Evolutionary conservation across 768 basidiomycete genomes (phyloP), one percentile per base, ranked within the genome.

Genomic region (Boletus tomentosulus): DNA sequence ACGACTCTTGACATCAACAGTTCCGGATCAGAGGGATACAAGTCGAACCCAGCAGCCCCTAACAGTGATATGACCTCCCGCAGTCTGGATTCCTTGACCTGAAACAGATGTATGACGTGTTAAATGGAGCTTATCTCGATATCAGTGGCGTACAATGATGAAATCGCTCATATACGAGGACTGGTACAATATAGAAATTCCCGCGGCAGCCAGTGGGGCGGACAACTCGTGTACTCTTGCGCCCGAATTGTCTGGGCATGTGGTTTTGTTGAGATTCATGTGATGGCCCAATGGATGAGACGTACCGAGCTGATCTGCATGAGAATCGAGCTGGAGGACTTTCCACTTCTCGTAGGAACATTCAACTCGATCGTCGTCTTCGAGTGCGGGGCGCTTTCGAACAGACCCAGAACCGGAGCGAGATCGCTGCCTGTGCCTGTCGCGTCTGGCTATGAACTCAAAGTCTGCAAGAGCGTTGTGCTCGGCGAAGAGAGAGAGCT

Each of bases 131-230:
- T 35, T 13, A 48, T 35, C 24, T 10, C 15, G 22, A n/a, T 28
- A 34, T 34, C 12, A 28, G 31, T 37, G 53, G 72, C 85, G 59
- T 62, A 89, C 87, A 58, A 91, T 84, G 53, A 91, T 87, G 64
- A 86, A 90, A 68, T 91, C 89, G 60, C 86, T 84, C 79, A 82
- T 83, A 67, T 91, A 90, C 3, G 87, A 87, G 6, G 86, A 88
- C 64, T 89, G 86, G 67, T 91, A 92, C 13, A 91, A 73, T 46
- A 92, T 91, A 31, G 86, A 87, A 35, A 92, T 89, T 3, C 87
- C 86, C 35, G 84, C 85, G 12, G 81, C 83, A 11, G 87, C 87
- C 19, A 92, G 73, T 31, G 85, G 86, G 15, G 85, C 83, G 22
- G 89, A 89, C 31, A 92, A 74, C 63, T 90, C 87, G 56, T 84